Evolutionary conservation across 768 basidiomycete species (phyloP), one percentile per base, ranked within the genome.

Genomic region (Phlegmacium glaucopus): DNA sequence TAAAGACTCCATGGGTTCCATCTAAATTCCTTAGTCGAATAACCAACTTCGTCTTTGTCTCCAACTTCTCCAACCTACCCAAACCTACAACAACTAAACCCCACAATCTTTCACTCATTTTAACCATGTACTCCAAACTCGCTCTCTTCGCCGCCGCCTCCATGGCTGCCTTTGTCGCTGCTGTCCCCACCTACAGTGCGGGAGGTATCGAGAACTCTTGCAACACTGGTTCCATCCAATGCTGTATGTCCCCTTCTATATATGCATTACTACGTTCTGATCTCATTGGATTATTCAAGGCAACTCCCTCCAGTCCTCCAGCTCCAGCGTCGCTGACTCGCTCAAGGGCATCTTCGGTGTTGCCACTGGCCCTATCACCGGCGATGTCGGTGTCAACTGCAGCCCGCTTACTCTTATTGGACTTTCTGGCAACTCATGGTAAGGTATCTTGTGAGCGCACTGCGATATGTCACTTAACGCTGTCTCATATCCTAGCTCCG

Each of bases 321-420:
- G 28, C 7, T 25, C 42, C 22, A 22, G 39, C 13, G 28, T 38
- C 6, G 48, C 32, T 6, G 29, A 29, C 3, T 29, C 42, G 13
- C 44, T 53, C 40, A 34, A 17, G 17, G 48, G 29, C 39, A 47
- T 57, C 32, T 17, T 58, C 15, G 58, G 52, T 17, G 28, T 54
- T 30, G 50, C 36, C 34, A 43, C 53, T 44, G 39, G 38, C 30
- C 3, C 36, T 15, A 30, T 60, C 44, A 50, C 48, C 27, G 59
- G 45, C 10, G 38, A 54, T 40, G 49, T 48, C 25, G 55, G 50
- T 35, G 7, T 47, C 28, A n/a, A 47, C 12, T 58, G 61, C 54
- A 54, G 42, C 39, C 56, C 58, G 0, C 45, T 61, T 50, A 55
- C 44, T n/a, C 55, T 44, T 28, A 53, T 57, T 32, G 59, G 55